phyloP scores from a whole-genome alignment of 768 basidiomycete genomes.

The Leccinum uliginosum region DNA sequence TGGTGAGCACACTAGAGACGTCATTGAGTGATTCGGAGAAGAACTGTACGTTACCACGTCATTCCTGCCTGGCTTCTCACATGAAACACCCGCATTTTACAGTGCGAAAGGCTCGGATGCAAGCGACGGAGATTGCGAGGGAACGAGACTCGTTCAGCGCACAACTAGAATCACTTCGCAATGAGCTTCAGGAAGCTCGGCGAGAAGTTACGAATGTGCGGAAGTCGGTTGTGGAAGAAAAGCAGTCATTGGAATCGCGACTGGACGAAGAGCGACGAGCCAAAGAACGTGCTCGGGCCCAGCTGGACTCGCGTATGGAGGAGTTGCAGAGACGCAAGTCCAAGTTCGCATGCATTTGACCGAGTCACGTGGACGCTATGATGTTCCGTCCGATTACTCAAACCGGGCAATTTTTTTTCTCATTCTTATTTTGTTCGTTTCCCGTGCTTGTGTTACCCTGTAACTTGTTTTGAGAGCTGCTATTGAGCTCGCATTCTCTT shows the following conservation, averaged over 20 bases:
- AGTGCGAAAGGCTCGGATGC: constrained; percentile 94
- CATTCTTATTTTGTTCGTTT: constrained; percentile 4
- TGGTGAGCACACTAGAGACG: constrained; percentile 78
- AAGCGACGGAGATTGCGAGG: constrained; percentile 82
- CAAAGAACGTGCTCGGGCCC: constrained; percentile 85
- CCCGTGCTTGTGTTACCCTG: constrained; percentile 27
- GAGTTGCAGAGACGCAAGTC: constrained; percentile 82
- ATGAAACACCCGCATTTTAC: constrained; percentile 5
- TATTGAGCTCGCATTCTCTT: constrained; percentile 18
- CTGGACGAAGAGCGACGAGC: constrained; percentile 83
- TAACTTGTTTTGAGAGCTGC: constrained; percentile 27
- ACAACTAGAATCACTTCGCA: constrained; percentile 64
- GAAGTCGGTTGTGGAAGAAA: constrained; percentile 81
- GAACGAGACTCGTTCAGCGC: constrained; percentile 74
- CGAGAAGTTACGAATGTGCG: constrained; percentile 75
- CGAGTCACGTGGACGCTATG: constrained; percentile 1
- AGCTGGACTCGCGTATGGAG: constrained; percentile 84
- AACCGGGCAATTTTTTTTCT: constrained; percentile 2
- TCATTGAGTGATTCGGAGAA: constrained; percentile 91
- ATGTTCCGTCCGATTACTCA: constrained; percentile 6
- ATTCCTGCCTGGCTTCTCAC: constrained; percentile 4
- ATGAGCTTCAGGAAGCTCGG: constrained; percentile 73
- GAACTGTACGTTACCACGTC: constrained; percentile 58
- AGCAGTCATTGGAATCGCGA: constrained; percentile 77
- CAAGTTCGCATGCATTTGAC: constrained; percentile 85